Evolutionary conservation across 2,329 filamentous ascomycete genomes (phyloP).

Genomic region (Botrytis cinerea): DNA sequence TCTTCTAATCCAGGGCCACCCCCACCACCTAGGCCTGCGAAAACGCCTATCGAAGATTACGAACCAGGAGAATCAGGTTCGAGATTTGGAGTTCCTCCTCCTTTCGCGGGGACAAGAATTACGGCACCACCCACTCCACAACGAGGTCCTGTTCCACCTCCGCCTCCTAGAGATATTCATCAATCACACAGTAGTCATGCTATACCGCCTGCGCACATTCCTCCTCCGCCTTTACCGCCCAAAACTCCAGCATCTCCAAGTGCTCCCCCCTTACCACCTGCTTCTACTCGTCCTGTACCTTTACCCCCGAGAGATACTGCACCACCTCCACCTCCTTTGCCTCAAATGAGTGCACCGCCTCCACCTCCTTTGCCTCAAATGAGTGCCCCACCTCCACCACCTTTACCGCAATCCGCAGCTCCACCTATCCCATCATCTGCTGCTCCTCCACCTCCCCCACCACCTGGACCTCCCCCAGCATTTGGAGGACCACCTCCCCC

Average conservation of each 20-base stretch:
- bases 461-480: slow-evolving; percentile 40
- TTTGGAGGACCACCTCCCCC: slow-evolving; percentile 46
- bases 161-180: slow-evolving; percentile 54
- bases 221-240: slow-evolving; percentile 47
- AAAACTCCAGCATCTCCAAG: slow-evolving; percentile 47
- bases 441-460: slow-evolving; percentile 44
- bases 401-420: slow-evolving; percentile 41
- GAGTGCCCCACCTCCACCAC: slow-evolving; percentile 44
- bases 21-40: slow-evolving; percentile 68
- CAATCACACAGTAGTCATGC: slow-evolving; percentile 52
- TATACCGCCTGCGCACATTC: slow-evolving; percentile 39
- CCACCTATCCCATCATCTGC: slow-evolving; percentile 44
- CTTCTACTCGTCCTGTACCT: slow-evolving; percentile 51
- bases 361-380: slow-evolving; percentile 43
- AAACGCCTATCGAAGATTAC: slow-evolving; percentile 70
- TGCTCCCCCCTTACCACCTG: slow-evolving; percentile 54
- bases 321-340: slow-evolving; percentile 44
- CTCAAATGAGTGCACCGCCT: slow-evolving; percentile 41
- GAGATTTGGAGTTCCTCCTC: slow-evolving; percentile 76
- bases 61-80: slow-evolving; percentile 49
- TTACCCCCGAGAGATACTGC: slow-evolving; percentile 30
- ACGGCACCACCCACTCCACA: slow-evolving; percentile 71
- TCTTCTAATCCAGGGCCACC: slow-evolving; percentile 62
- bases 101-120: slow-evolving; percentile 68
- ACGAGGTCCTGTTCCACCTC: slow-evolving; percentile 71